Base-by-base conservation (phyloP, 2,329 filamentous ascomycete species). In the Arthrobotrys megalospora region DNA sequence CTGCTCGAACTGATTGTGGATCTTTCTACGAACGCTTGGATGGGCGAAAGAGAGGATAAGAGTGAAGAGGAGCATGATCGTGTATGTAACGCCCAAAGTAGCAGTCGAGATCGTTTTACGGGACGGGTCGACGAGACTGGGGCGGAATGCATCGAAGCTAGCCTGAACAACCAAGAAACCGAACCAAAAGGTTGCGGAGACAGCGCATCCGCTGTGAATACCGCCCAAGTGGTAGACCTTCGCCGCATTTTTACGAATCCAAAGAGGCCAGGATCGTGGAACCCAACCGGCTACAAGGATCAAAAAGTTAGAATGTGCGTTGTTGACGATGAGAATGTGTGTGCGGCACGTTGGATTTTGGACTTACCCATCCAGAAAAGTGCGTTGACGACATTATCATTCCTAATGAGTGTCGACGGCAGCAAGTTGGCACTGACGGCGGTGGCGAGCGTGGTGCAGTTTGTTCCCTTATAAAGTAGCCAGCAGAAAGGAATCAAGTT, bases 1-100 rank as follows among this genome's bases (percentile, higher is more conserved):
- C 58, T 88, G 84, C 84, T 94, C 92, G 82, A 93, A 94, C 71
- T 87, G 83, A 83, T 94, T 88, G 85, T 94, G 92, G 79, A 87
- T 86, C 55, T 86, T 87, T 80, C 87, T 86, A 21, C 92, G 89
- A 80, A 93, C 86, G 8, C 83, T 83, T 2, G 92, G 92, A 82
- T 91, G 88, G 1, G 92, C 90, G 64, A 90, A 88, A 55, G 85
- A 84, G 63, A 92, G 86, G 81, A 93, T 91, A 45, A 85, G 82
- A 69, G 88, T 81, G 80, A 92, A 86, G 63, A 93, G 85, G 1
- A 85, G 82, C 52, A 89, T 85, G 47, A 92, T 86, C 47, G 90
- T 82, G 82, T 88, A 91, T 11, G 89, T 87, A 28, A 92, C 83
- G 11, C 87, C 85, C 34, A 87, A 82, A 32, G 88, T 86, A n/a